Conservation (phyloP, 208 protist species). For the Spongospora subterranea region DNA sequence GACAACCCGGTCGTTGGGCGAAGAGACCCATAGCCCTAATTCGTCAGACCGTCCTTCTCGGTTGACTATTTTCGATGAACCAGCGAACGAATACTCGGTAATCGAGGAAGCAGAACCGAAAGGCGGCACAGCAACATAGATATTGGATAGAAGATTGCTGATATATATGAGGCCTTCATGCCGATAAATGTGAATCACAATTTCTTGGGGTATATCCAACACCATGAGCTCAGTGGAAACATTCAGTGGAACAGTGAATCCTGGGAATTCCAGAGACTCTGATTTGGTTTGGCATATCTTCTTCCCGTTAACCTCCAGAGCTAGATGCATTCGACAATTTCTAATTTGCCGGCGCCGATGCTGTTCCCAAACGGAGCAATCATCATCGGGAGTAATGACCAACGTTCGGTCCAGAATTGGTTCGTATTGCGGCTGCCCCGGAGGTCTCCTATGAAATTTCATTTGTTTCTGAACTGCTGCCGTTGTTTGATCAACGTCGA, state of each 20-base stretch:
- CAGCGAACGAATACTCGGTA: background rate
- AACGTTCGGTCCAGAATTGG: background rate
- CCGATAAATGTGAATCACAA: background rate
- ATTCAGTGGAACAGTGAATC: background rate
- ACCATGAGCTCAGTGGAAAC: background rate
- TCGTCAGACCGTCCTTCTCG: background rate
- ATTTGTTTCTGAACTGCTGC: background rate
- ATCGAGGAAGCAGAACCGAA: background rate
- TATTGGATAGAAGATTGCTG: background rate
- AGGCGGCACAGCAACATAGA: background rate
- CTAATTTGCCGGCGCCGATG: background rate
- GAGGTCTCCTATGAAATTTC: background rate
- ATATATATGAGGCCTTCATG: background rate
- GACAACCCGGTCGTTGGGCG: background rate
- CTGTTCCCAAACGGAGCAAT: slow-evolving; percentile 20
- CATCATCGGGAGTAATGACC: background rate
- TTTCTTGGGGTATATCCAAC: background rate
- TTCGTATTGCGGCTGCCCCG: slow-evolving; percentile 6
- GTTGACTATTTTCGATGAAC: background rate
- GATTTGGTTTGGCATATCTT: background rate
- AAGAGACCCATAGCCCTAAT: background rate
- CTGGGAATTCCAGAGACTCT: background rate
- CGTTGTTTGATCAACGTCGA: background rate
- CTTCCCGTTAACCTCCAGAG: background rate
- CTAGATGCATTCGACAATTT: background rate